A percentile compares a stretch with the other conserved stretches of the same genome.
Evolutionary conservation across 306 rosid genomes (phyloP).

Genomic region (Senna siamea): DNA sequence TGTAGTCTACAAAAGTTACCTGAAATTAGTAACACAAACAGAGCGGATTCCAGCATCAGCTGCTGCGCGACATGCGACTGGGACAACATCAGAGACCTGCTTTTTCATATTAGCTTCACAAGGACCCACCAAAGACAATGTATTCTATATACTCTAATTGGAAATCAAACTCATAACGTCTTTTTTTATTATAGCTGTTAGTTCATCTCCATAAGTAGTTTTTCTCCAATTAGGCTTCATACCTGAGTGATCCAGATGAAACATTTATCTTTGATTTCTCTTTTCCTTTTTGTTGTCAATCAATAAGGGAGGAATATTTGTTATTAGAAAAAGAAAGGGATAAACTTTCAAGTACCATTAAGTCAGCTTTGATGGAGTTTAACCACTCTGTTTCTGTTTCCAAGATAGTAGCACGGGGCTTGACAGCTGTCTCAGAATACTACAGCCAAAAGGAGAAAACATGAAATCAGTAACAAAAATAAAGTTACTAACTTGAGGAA

Average conservation of each 20-base stretch:
- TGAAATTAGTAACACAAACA: conserved; percentile 94
- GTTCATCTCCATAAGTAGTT: neutral
- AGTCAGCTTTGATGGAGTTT: conserved; percentile 84
- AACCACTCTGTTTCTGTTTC: conserved; percentile 81
- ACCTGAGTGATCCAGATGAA: neutral
- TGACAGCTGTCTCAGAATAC: conserved; percentile 94
- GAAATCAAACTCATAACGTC: conserved; percentile 15
- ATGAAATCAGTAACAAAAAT: conserved; percentile 2
- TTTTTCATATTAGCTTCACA: conserved; percentile 37
- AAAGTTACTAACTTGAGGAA: neutral
- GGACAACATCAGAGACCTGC: conserved; percentile 96
- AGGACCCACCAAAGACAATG: conserved; percentile 20
- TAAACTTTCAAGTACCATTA: conserved; percentile 67
- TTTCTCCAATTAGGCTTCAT: neutral
- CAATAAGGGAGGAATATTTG: conserved; percentile 25
- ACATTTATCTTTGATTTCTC: neutral
- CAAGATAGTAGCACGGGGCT: conserved; percentile 78
- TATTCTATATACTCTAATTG: conserved; percentile 17
- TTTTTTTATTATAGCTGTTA: neutral
- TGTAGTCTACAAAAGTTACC: conserved; percentile 46
- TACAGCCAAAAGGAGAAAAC: conserved; percentile 38
- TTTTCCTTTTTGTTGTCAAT: conserved; percentile 10
- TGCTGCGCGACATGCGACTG: conserved; percentile 95
- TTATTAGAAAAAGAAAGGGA: neutral
- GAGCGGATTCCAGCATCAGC: conserved; percentile 98